Evolutionary conservation across 257 asterid genomes (phyloP).

Genomic region (Salvia splendens): DNA sequence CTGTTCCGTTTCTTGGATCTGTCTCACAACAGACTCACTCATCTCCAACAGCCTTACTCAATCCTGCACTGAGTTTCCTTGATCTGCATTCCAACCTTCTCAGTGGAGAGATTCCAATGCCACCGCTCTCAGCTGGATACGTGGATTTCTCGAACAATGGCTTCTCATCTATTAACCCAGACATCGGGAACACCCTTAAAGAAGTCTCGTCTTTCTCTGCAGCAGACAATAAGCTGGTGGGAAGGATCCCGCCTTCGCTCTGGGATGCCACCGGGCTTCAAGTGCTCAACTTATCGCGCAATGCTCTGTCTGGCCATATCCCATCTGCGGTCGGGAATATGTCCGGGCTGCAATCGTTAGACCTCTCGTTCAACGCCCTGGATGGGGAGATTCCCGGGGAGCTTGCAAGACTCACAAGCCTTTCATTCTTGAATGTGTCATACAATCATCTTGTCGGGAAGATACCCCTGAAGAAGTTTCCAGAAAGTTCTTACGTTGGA

Average conservation of each 20-base stretch:
- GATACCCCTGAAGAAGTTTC: slow-evolving; percentile 57
- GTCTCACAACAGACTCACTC: slow-evolving; percentile 46
- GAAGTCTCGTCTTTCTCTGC: slow-evolving; percentile 40
- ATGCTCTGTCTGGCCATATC: slow-evolving; percentile 40
- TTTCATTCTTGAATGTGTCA: slow-evolving; percentile 53
- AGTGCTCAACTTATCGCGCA: slow-evolving; percentile 52
- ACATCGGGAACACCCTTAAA: slow-evolving; percentile 30
- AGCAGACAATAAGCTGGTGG: slow-evolving; percentile 44
- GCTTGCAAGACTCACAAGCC: slow-evolving; percentile 47
- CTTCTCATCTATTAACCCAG: slow-evolving; percentile 42
- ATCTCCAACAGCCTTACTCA: slow-evolving; percentile 49
- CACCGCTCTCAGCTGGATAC: slow-evolving; percentile 24
- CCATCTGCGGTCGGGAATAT: slow-evolving; percentile 43
- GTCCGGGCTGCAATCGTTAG: slow-evolving; percentile 39
- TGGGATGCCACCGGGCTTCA: slow-evolving; percentile 48
- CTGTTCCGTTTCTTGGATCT: slow-evolving; percentile 43
- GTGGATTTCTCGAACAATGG: slow-evolving; percentile 56
- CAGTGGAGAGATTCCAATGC: slow-evolving; percentile 43
- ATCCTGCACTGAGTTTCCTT: slow-evolving; percentile 36
- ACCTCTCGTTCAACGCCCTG: slow-evolving; percentile 46
- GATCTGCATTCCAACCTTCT: slow-evolving; percentile 55
- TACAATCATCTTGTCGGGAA: slow-evolving; percentile 43
- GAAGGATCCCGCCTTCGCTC: slow-evolving; percentile 54
- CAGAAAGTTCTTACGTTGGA: slow-evolving; percentile 41
- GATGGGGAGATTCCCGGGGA: slow-evolving; percentile 47